Base-by-base conservation (phyloP, 1,139 yeast species). In the Nakaseomyces glabratus region DNA sequence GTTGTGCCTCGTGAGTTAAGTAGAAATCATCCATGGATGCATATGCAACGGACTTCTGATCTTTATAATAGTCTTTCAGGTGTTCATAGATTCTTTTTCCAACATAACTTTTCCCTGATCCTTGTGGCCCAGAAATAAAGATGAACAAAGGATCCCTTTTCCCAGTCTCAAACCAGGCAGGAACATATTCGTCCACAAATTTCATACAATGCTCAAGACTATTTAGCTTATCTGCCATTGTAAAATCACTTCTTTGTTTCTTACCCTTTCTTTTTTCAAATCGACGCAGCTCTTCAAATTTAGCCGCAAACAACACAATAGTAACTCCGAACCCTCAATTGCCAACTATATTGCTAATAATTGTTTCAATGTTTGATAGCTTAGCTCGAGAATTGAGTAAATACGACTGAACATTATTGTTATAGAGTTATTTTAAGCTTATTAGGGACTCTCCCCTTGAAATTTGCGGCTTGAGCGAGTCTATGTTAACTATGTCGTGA, bases 21-120 rank as follows among this genome's bases (percentile, higher is more conserved):
- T 90, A 90, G 39, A 85, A 71, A 57, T 90, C 98, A 60, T 90
- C 98, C 55, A 86, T 71, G 44, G 93, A 86, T 35, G 82, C 64
- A 31, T 71, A 75, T 1, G 76, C 67, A 3, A 76, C 65, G 5
- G 36, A 36, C 8, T 31, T 30, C n/a, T 49, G 45, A 4, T 56
- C 47, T 11, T 58, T 48, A 18, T 76, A 56, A 28, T 61, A 51
- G 1, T 45, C 41, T 4, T 65, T 58, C 5, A 82, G 58, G 29
- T 48, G 39, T 13, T 41, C 38, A 19, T 38, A 36, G 3, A 55
- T 25, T 21, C 65, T 58, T 2, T 58, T 53, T 0, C 88, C 71
- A 10, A 80, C 64, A 36, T 73, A 82, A 2, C 94, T 73, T 57
- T 88, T 88, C 0, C 97, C 97, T 1, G 93, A 79, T 0, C 97